Base-by-base conservation (phyloP, 75 land plant genomes). In the Isoetes taiwanensis region DNA sequence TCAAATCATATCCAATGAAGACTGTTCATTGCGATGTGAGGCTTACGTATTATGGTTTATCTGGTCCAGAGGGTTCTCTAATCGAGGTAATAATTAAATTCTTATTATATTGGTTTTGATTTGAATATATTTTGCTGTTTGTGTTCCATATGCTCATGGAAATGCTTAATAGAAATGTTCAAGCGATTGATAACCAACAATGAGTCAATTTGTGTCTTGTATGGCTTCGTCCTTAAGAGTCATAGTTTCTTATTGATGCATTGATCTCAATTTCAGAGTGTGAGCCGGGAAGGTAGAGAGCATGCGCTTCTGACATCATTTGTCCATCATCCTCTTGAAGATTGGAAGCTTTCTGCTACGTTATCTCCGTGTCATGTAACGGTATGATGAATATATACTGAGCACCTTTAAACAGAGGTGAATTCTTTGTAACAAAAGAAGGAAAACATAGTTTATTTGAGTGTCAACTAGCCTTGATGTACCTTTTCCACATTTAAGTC, bases 341-440 rank as follows among this genome's bases (percentile, higher is more conserved):
- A 93, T 58, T 83, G 94, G 94, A 77, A 79, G 66, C 77, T 93
- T 11, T 70, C 94, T 52, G 94, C 87, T 54, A 79, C 77, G 0
- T 83, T 93, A 57, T 80, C 84, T 63, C 94, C 98, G 4, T 93
- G 98, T 60, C 83, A 93, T 75, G 98, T 77, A 14, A 93, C 84
- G 70, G 94, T 93, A 73, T 37, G 9, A 10, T 9, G 12, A 37
- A 14, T 37, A 10, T 37, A 14, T 37, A 14, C 39, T 37, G 39
- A 10, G 26, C 28, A 24, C 27, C 43, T 64, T 43, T 64, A 16
- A n/a, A 1, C 25, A 9, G 11, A 1, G 23, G 23, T 30, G 37
- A 17, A n/a, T 19, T 1, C 21, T 59, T 38, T n/a, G n/a, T n/a
- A n/a, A n/a, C n/a, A n/a, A n/a, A n/a, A n/a, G n/a, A n/a, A n/a